Evolutionary conservation across 2,329 filamentous ascomycete species (phyloP), one percentile per base, ranked within the genome.

Genomic region (Trichocomaceae sp.): DNA sequence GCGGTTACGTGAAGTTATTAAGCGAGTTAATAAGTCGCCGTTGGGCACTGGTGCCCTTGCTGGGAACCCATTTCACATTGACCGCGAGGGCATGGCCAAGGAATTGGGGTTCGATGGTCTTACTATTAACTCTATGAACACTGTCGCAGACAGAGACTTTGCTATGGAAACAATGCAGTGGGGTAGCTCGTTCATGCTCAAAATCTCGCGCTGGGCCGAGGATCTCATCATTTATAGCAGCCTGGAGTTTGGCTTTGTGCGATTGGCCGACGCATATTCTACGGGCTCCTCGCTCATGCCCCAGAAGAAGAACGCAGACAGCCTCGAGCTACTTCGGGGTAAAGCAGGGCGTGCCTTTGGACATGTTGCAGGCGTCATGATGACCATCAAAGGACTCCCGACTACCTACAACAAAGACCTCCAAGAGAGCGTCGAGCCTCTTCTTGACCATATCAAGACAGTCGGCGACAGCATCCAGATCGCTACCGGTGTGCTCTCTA

Each of bases 391-490:
- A 71, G 86, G 86, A 54, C 81, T 93, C 26, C 87, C 88, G 1
- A 87, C 82, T 44, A 90, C 87, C 2, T 95, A 95, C 77, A 92
- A 95, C 77, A 95, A 95, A 74, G 89, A 95, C 70, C 73, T 95
- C n/a, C 89, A 96, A 72, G 90, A 95, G 74, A 86, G 83, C 56
- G 85, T 88, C 58, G 87, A 95, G 77, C 86, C 87, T n/a, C 83
- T 95, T 74, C 81, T 95, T 48, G 88, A 95, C 70, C 83, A 85
- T 68, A 82, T 91, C 71, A 88, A 90, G 79, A 92, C 88, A 5
- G 79, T 93, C 58, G 81, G 80, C 55, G 87, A 95, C 76, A 90
- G 86, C 66, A 80, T 95, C 53, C 83, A 86, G 70, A 95, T 95
- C 63, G 87, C 88, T 26, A 87, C 87, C 22, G 87, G 90, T 53